These are phyloP conservation scores for Turritis glabra DNA, from an alignment of 345 rosid genomes.

Conservation along the genomic window DNA sequence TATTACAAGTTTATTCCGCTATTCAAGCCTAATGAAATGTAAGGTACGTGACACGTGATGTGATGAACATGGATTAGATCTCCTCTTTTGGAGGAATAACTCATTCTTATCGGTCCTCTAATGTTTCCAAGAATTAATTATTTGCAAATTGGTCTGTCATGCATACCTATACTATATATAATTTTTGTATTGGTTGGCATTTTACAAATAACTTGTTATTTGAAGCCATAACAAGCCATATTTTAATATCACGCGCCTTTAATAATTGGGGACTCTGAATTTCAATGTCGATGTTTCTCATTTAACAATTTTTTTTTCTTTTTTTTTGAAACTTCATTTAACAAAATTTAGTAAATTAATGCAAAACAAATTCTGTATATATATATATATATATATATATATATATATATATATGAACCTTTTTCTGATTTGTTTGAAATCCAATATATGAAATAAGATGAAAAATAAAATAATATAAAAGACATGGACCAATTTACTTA, in stretches of 20 bases:
- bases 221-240: background rate
- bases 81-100: constrained; percentile 25
- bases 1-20: constrained; percentile 21
- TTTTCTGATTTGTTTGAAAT: background rate
- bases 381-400: too few relatives aligned
- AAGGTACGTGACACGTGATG: constrained; percentile 33
- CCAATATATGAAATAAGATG: background rate
- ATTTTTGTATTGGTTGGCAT: background rate
- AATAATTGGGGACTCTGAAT: background rate
- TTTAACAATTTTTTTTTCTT: too few relatives aligned
- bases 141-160: constrained; percentile 14
- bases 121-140: background rate
- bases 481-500: background rate
- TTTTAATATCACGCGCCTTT: background rate
- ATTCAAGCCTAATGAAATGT: constrained; percentile 21
- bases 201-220: background rate
- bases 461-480: background rate
- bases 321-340: too few relatives aligned
- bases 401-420: too few relatives aligned
- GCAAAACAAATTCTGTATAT: too few relatives aligned
- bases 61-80: constrained; percentile 36
- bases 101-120: background rate
- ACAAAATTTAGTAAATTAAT: too few relatives aligned
- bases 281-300: too few relatives aligned
- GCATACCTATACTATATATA: background rate